Evolutionary conservation across 371 early-diverging fungal genomes (phyloP).

Genomic region (Capillidium rhysosporum): DNA sequence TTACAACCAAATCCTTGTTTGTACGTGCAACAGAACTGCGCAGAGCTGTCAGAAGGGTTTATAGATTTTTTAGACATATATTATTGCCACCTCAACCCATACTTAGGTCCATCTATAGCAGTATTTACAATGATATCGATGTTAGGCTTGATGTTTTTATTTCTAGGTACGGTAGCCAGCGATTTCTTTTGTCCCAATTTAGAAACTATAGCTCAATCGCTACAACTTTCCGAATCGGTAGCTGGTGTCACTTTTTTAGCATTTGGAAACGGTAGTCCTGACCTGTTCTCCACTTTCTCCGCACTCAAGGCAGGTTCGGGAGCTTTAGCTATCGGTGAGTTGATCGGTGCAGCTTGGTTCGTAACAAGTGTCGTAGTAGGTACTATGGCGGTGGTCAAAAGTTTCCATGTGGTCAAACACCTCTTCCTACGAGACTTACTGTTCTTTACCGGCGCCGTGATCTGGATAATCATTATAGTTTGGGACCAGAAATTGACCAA

Average conservation of each 20-base stretch:
- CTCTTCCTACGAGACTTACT: slow-evolving; percentile 48
- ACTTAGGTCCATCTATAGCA: neutral
- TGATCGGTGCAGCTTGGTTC: slow-evolving; percentile 60
- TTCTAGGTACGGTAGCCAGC: slow-evolving; percentile 46
- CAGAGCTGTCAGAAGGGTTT: slow-evolving; percentile 26
- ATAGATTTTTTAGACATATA: slow-evolving; percentile 36
- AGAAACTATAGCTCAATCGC: slow-evolving; percentile 31
- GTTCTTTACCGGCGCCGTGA: slow-evolving; percentile 43
- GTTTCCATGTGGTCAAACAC: slow-evolving; percentile 33
- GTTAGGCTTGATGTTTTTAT: slow-evolving; percentile 37
- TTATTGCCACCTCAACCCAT: slow-evolving; percentile 28
- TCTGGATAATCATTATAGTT: slow-evolving; percentile 29
- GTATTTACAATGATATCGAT: neutral
- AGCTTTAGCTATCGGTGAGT: slow-evolving; percentile 57
- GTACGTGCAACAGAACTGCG: slow-evolving; percentile 26
- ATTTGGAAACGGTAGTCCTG: slow-evolving; percentile 72
- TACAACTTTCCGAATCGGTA: slow-evolving; percentile 32
- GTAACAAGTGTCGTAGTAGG: slow-evolving; percentile 54
- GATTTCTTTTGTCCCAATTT: slow-evolving; percentile 56
- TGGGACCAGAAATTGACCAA: slow-evolving; percentile 34
- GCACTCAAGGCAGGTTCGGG: slow-evolving; percentile 51
- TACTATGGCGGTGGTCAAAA: slow-evolving; percentile 43
- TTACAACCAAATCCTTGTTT: slow-evolving; percentile 29
- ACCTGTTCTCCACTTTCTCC: slow-evolving; percentile 57
- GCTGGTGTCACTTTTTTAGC: slow-evolving; percentile 76